These are phyloP conservation scores for Spathaspora gorwiae DNA, from an alignment of 805 yeast genomes.

Conservation along the genomic window DNA sequence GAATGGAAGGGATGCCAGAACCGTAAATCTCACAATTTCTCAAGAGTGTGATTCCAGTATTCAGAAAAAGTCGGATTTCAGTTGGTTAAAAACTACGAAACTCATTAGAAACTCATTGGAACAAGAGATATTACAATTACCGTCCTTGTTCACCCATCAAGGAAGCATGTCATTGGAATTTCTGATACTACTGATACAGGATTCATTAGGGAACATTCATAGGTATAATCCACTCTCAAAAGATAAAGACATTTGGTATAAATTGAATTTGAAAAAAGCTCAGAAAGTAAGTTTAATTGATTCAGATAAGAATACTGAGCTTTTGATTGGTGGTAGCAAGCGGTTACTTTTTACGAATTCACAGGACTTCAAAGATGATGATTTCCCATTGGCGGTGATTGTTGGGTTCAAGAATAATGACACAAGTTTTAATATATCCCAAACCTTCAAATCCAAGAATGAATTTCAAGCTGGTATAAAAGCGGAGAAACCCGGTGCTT, in stretches of 20 bases:
- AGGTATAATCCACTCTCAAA: conserved; percentile 34
- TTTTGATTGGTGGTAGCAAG: conserved; percentile 8
- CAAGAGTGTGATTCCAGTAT: conserved; percentile 4
- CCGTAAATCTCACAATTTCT: conserved; percentile 21
- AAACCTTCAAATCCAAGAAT: conserved; percentile 17
- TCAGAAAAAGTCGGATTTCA: conserved; percentile 21
- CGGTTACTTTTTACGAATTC: conserved; percentile 5
- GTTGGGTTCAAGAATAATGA: conserved; percentile 24
- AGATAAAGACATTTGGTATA: conserved; percentile 31
- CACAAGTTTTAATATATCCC: conserved; percentile 18
- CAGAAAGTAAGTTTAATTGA: conserved; percentile 16
- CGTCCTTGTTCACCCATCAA: conserved; percentile 12
- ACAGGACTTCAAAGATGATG: conserved; percentile 22
- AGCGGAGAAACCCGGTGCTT: conserved; percentile 62
- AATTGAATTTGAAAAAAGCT: conserved; percentile 19
- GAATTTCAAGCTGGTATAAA: conserved; percentile 27
- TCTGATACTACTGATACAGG: conserved; percentile 29
- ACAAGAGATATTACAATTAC: conserved; percentile 28
- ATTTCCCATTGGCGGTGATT: conserved; percentile 45
- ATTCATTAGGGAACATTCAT: conserved; percentile 28
- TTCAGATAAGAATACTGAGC: conserved; percentile 5
- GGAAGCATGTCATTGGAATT: conserved; percentile 21
- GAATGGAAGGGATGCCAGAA: conserved; percentile 19
- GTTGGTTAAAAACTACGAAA: conserved; percentile 16
- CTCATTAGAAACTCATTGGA: conserved; percentile 31